Evolutionary conservation across 2,329 filamentous ascomycete species (phyloP).

Genomic region (Lachnellula hyalina): DNA sequence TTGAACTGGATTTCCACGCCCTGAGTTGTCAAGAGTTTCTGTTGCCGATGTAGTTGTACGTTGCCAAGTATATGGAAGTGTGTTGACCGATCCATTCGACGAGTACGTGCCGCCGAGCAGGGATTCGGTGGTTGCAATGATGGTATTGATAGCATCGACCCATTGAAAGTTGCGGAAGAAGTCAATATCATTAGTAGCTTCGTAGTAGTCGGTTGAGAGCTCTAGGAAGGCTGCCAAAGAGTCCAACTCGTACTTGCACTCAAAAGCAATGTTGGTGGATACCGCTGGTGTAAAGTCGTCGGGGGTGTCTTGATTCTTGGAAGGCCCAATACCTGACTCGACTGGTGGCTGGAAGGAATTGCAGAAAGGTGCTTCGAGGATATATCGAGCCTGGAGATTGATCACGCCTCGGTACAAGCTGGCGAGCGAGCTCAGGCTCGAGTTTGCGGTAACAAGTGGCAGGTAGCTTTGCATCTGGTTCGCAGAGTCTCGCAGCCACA

Average conservation of each 20-base stretch:
- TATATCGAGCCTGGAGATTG: constrained; percentile 65
- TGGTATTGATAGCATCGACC: constrained; percentile 63
- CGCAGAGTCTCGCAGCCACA: constrained; percentile 83
- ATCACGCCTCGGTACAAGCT: constrained; percentile 65
- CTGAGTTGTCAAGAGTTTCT: constrained; percentile 73
- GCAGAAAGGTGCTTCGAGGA: constrained; percentile 71
- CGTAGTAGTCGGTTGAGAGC: constrained; percentile 74
- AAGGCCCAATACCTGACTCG: constrained; percentile 61
- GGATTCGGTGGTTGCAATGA: constrained; percentile 63
- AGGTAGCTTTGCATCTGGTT: constrained; percentile 70
- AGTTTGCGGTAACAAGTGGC: constrained; percentile 51
- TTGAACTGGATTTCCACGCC: constrained; percentile 74
- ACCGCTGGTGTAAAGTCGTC: constrained; percentile 61
- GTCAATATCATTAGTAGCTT: constrained; percentile 62
- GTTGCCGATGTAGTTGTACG: constrained; percentile 67
- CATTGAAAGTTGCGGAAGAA: constrained; percentile 72
- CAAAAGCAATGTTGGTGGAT: constrained; percentile 73
- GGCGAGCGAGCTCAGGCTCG: constrained; percentile 53
- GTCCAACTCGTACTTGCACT: constrained; percentile 96
- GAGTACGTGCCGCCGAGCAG: constrained; percentile 74
- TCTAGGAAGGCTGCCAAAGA: constrained; percentile 82
- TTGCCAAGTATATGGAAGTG: constrained; percentile 68
- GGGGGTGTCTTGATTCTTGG: constrained; percentile 52
- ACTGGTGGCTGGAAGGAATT: constrained; percentile 85
- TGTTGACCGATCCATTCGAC: constrained; percentile 48